Percentiles rank a stretch among this genome's conserved stretches.
Conservation (phyloP, 176 grass and related monocot species). For the Urochloa ruziziensis region DNA sequence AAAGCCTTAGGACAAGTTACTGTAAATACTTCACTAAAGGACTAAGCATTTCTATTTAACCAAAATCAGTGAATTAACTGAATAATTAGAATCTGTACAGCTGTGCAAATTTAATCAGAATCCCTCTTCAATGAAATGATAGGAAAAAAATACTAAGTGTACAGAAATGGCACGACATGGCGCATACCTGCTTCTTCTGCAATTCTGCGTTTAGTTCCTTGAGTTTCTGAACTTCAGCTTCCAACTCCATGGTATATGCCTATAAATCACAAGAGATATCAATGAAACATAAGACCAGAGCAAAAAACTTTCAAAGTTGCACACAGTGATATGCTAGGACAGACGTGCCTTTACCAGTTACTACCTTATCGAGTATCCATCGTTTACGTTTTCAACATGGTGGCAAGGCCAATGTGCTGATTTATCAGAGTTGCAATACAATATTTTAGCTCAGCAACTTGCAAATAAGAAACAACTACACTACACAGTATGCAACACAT, state of each 20-base stretch:
- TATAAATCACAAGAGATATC: slow-evolving; percentile 27
- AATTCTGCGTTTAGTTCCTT: slow-evolving; percentile 66
- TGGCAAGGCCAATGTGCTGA: neutral
- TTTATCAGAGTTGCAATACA: neutral
- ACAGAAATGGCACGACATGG: neutral
- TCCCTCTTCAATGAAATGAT: neutral
- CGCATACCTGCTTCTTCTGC: slow-evolving; percentile 68
- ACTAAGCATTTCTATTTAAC: neutral
- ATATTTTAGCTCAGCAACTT: neutral
- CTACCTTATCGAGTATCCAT: neutral
- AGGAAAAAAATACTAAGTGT: neutral
- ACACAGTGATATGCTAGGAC: neutral
- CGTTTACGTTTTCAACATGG: neutral
- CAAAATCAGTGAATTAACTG: neutral
- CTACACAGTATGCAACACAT: neutral
- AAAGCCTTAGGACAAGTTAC: neutral
- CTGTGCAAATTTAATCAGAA: neutral
- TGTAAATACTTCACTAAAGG: neutral
- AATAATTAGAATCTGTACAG: neutral
- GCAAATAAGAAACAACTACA: neutral
- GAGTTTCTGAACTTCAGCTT: slow-evolving; percentile 82
- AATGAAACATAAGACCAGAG: neutral
- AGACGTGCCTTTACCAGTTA: neutral
- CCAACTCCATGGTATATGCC: slow-evolving; percentile 84
- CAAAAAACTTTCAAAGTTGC: neutral